A percentile compares a stretch with the other conserved stretches of the same genome.
Evolutionary conservation across 352 stramenopile genomes (phyloP).

Genomic region (Thraustochytrium sp.): DNA sequence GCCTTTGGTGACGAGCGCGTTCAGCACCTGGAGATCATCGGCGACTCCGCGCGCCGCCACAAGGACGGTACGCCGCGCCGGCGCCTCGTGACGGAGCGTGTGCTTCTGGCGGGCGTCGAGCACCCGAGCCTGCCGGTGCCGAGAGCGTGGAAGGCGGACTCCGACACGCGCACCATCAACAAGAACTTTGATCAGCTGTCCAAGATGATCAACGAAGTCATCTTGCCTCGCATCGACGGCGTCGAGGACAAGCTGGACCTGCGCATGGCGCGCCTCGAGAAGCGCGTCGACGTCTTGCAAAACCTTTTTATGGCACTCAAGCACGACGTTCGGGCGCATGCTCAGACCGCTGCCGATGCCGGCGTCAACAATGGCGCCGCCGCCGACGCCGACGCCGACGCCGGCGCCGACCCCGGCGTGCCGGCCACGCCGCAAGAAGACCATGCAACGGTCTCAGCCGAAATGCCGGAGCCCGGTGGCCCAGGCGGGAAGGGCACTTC

Average conservation of each 20-base stretch:
- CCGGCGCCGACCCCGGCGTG: not conserved
- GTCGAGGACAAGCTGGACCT: not conserved
- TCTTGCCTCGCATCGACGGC: not conserved
- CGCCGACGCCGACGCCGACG: not conserved
- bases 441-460: too few relatives aligned
- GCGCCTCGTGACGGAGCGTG: not conserved
- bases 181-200: not conserved
- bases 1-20: slow-evolving; percentile 16
- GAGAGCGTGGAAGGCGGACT: not conserved
- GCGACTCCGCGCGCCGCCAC: not conserved
- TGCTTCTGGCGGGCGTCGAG: not conserved
- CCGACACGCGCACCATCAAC: slow-evolving; percentile 13
- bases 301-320: not conserved
- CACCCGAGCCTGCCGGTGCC: not conserved
- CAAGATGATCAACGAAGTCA: slow-evolving; percentile 16
- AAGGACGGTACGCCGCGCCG: not conserved
- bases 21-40: slow-evolving; percentile 13
- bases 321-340: not conserved
- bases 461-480: too few relatives aligned
- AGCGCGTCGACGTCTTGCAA: not conserved
- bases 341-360: not conserved
- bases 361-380: not conserved
- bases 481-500: too few relatives aligned
- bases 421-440: not conserved
- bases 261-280: not conserved